Evolutionary conservation across 805 yeast species (phyloP).

Genomic region (Nakazawaea ishiwadae): DNA sequence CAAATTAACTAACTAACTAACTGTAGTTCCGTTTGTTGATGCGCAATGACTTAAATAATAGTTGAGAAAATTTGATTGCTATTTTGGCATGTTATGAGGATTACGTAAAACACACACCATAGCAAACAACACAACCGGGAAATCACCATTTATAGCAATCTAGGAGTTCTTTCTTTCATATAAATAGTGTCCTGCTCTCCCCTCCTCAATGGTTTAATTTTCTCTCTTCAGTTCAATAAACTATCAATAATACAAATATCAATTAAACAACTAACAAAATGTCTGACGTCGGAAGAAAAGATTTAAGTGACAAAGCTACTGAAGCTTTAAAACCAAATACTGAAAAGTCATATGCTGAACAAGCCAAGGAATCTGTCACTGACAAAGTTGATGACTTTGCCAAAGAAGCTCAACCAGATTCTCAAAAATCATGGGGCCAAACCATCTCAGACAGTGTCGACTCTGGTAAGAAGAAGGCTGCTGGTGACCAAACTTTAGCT

Average conservation of each 20-base stretch:
- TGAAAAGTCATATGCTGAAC: constrained; percentile 57
- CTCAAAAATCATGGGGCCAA: constrained; percentile 67
- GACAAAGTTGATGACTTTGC: constrained; percentile 64
- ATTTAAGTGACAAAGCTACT: constrained; percentile 59
- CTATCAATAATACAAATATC: background rate
- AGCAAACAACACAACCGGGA: background rate
- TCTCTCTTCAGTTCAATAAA: background rate
- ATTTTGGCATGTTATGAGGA: background rate
- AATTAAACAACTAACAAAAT: constrained; percentile 6
- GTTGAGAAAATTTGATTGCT: too few species aligned
- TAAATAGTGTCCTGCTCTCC: too few species aligned
- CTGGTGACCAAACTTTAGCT: constrained; percentile 26
- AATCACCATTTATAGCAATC: background rate
- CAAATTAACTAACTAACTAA: too few species aligned
- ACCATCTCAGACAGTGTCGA: constrained; percentile 57
- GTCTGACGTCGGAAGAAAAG: constrained; percentile 62
- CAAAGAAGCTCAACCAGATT: constrained; percentile 55
- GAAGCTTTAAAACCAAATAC: constrained; percentile 70
- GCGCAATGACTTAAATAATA: too few species aligned
- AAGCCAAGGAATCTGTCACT: constrained; percentile 68
- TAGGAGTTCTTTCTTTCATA: too few species aligned
- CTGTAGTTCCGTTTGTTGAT: too few species aligned
- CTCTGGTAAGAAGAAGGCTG: constrained; percentile 51
- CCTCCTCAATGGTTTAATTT: background rate
- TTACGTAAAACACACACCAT: background rate